Percentiles rank a stretch among this genome's conserved stretches.
Evolutionary conservation across 1,284 basidiomycete genomes (phyloP).

Genomic region (Puccinia novopanici): DNA sequence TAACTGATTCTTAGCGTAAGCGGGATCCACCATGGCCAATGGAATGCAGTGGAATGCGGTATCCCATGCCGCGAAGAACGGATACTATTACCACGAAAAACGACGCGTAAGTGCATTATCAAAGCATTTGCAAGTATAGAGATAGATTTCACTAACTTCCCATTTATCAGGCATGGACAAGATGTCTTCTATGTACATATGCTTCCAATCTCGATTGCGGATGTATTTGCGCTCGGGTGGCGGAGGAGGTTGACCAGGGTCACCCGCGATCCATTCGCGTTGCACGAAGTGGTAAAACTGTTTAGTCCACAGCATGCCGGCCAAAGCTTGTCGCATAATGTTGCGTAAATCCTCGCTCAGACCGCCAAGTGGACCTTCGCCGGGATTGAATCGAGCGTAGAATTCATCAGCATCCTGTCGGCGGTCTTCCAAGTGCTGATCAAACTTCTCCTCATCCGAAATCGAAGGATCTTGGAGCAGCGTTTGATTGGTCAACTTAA

Average conservation of each 20-base stretch:
- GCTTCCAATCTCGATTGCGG: conserved; percentile 90
- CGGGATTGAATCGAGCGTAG: conserved; percentile 76
- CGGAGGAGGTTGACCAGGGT: conserved; percentile 89
- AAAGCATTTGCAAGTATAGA: neutral
- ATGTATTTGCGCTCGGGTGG: conserved; percentile 83
- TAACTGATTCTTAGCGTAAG: conserved; percentile 95
- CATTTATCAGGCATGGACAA: conserved; percentile 99
- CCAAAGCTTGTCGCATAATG: conserved; percentile 94
- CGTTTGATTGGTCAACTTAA: conserved; percentile 82
- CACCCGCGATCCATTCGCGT: conserved; percentile 91
- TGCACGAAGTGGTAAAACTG: conserved; percentile 96
- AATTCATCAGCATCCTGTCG: conserved; percentile 93
- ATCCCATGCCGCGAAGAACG: conserved; percentile 68
- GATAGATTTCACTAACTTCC: conserved; percentile 78
- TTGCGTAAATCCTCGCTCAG: conserved; percentile 89
- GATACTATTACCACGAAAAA: conserved; percentile 49
- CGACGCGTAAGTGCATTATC: neutral
- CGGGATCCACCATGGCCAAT: conserved; percentile 88
- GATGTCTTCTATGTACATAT: conserved; percentile 91
- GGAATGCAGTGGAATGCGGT: conserved; percentile 98
- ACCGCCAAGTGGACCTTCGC: conserved; percentile 61
- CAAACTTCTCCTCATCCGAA: conserved; percentile 85
- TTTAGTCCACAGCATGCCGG: conserved; percentile 98
- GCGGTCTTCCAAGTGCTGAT: conserved; percentile 82
- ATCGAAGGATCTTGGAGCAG: conserved; percentile 75